These are phyloP conservation scores for Scheffersomyces segobiensis DNA, from an alignment of 1,139 yeast species.

Conservation along the genomic window DNA sequence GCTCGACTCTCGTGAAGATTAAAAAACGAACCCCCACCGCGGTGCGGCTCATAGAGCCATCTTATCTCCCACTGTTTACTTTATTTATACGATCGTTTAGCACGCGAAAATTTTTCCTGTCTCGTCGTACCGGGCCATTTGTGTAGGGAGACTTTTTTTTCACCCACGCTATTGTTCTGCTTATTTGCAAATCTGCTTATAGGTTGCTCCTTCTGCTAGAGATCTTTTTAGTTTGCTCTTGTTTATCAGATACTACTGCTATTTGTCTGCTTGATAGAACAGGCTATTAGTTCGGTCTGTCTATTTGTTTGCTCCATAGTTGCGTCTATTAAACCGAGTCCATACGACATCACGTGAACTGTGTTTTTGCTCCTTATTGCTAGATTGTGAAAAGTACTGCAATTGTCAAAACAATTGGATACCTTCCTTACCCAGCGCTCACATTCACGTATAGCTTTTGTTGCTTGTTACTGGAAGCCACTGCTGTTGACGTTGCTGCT, in stretches of 20 bases:
- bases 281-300: background rate
- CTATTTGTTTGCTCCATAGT: background rate
- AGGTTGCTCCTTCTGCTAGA: background rate
- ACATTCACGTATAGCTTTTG: background rate
- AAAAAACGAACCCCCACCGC: background rate
- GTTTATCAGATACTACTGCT: background rate
- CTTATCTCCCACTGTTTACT: background rate
- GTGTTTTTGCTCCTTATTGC: background rate
- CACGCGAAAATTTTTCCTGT: background rate
- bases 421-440: background rate
- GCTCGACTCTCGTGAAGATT: background rate
- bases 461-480: background rate
- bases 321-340: background rate
- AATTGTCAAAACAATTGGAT: background rate
- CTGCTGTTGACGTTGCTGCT: background rate
- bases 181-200: background rate
- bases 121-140: background rate
- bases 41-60: background rate
- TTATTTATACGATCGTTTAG: background rate
- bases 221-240: background rate
- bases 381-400: background rate
- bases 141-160: background rate
- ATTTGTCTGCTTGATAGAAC: background rate
- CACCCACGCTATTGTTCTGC: background rate
- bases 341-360: background rate